These are phyloP conservation scores for Catunica adiposa DNA, from an alignment of 2,329 filamentous ascomycete genomes.

Conservation along the genomic window DNA sequence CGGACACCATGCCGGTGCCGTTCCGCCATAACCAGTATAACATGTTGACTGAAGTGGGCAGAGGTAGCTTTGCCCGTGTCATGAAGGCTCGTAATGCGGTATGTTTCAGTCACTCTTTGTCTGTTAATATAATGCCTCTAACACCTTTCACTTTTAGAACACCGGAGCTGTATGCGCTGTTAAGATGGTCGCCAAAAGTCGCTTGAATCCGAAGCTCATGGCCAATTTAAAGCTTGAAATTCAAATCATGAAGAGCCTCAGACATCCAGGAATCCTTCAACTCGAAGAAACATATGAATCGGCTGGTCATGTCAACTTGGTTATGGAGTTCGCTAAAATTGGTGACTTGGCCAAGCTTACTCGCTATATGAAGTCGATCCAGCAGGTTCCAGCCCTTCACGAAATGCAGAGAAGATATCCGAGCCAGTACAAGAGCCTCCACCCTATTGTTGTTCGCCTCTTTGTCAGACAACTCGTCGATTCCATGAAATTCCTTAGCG, in stretches of 20 bases:
- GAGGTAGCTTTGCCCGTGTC: conserved; percentile 14
- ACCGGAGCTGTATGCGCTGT: conserved; percentile 39
- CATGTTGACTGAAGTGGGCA: conserved; percentile 12
- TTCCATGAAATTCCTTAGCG: conserved; percentile 73
- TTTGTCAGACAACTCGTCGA: conserved; percentile 91
- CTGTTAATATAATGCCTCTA: not conserved
- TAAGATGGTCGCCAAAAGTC: conserved; percentile 84
- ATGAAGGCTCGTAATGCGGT: conserved; percentile 13
- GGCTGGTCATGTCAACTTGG: conserved; percentile 74
- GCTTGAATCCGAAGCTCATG: conserved; percentile 88
- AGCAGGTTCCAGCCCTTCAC: conserved; percentile 45
- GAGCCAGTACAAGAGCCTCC: conserved; percentile 66
- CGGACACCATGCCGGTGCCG: conserved; percentile 8
- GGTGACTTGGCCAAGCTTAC: conserved; percentile 92
- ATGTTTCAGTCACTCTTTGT: not conserved
- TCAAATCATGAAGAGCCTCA: conserved; percentile 79
- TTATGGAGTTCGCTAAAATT: conserved; percentile 97
- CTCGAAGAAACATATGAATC: conserved; percentile 90
- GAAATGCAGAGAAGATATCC: conserved; percentile 93
- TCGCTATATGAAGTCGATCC: conserved; percentile 41
- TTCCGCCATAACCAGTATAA: conserved; percentile 12
- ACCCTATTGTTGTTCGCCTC: conserved; percentile 92
- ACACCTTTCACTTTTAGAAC: conserved; percentile 1
- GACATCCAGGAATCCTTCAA: conserved; percentile 92
- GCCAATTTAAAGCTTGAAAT: conserved; percentile 95